Conservation (phyloP, 2,329 filamentous ascomycete genomes). For the Fusarium sp. region DNA sequence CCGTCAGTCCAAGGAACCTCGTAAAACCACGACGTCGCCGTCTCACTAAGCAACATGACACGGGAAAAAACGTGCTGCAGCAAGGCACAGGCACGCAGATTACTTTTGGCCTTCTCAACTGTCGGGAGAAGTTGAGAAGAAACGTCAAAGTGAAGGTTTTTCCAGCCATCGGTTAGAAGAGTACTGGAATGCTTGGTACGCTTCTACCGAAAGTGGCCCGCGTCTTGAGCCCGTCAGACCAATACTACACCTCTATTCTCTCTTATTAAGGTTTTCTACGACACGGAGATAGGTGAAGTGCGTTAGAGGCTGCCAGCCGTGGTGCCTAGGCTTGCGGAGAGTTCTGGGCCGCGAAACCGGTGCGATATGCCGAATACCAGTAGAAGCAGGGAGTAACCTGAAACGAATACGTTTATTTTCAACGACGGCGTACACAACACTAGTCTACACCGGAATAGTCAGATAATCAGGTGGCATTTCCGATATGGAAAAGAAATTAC, state of each 20-base stretch:
- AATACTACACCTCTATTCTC: conserved; percentile 11
- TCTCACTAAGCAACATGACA: not conserved
- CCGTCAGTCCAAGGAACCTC: not conserved
- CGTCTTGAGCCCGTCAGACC: not conserved
- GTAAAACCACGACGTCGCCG: conserved; percentile 9
- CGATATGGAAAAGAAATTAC: not conserved
- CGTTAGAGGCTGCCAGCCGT: not conserved
- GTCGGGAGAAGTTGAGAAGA: not conserved
- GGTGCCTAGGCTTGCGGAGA: not conserved
- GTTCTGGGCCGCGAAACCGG: conserved; percentile 7
- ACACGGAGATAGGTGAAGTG: not conserved
- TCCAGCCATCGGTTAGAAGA: not conserved
- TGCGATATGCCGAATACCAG: conserved; percentile 11
- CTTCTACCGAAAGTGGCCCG: conserved; percentile 18
- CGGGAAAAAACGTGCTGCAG: not conserved
- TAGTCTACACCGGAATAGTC: not conserved
- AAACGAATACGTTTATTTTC: conserved; percentile 28
- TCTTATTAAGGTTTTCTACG: conserved; percentile 11
- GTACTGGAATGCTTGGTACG: conserved; percentile 14
- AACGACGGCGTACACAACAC: not conserved
- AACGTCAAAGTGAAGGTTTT: not conserved
- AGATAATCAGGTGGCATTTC: conserved; percentile 5
- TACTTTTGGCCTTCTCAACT: conserved; percentile 27
- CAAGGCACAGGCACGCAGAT: conserved; percentile 12
- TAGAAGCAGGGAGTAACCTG: conserved; percentile 17